phyloP scores from a whole-genome alignment of 208 protist species.

The Porcisia hertigi region DNA sequence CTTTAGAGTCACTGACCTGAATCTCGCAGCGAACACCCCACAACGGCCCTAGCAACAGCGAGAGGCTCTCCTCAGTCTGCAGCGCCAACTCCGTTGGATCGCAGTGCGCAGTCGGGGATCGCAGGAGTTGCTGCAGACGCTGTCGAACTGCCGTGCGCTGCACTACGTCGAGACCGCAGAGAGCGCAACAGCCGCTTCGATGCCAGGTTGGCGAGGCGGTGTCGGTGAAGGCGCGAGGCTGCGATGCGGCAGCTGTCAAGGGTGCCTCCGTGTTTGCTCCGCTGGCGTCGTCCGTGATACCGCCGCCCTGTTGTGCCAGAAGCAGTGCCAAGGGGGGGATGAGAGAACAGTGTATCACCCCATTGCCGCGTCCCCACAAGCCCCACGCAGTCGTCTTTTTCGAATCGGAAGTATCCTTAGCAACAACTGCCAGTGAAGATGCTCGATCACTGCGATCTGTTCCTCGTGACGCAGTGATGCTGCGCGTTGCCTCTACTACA shows the following conservation, averaged over 20 bases:
- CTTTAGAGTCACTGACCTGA: background rate
- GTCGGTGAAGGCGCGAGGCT: background rate
- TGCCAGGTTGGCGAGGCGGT: background rate
- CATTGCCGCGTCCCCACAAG: conserved; percentile 13
- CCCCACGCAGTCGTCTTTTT: background rate
- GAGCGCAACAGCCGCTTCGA: conserved; percentile 44
- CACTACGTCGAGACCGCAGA: conserved; percentile 68
- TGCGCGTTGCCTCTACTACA: background rate
- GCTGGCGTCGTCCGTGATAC: background rate
- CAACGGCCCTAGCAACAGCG: conserved; percentile 58
- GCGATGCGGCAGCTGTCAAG: background rate
- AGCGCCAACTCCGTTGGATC: conserved; percentile 38
- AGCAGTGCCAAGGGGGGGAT: conserved; percentile 10
- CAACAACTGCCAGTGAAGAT: background rate
- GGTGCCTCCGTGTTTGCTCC: background rate
- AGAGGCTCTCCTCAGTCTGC: conserved; percentile 55
- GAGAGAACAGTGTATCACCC: conserved; percentile 21
- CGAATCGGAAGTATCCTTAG: background rate
- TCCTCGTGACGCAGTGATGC: background rate
- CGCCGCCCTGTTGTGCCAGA: background rate
- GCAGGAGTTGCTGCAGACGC: conserved; percentile 53
- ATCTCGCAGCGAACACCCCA: conserved; percentile 44
- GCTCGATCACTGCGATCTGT: background rate
- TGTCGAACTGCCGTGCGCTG: conserved; percentile 42
- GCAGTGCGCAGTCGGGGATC: conserved; percentile 40